Conservation (phyloP, 2,329 filamentous ascomycete genomes). For the Ramularia collo-cygni region DNA sequence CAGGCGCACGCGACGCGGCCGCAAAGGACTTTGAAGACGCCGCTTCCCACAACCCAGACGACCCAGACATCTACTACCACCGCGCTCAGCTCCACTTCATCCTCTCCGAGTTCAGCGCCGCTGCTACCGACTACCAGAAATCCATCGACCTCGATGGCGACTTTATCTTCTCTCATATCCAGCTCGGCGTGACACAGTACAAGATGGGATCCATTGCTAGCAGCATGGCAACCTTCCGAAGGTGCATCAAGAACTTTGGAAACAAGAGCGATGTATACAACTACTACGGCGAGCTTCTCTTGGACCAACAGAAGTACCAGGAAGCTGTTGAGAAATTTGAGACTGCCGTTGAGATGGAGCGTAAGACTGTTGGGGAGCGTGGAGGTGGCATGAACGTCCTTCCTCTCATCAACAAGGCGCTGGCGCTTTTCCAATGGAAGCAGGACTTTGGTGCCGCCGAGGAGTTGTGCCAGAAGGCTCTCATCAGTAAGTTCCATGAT, state of each 20-base stretch:
- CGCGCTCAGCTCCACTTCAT: conserved; percentile 98
- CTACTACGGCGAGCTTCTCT: conserved; percentile 94
- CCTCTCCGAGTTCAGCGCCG: conserved; percentile 83
- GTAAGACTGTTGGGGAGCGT: conserved; percentile 62
- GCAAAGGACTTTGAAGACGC: conserved; percentile 82
- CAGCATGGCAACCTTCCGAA: conserved; percentile 95
- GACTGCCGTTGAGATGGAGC: conserved; percentile 97
- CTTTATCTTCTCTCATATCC: conserved; percentile 99
- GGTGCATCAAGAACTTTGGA: conserved; percentile 97
- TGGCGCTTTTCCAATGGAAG: conserved; percentile 97
- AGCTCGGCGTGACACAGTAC: conserved; percentile 98
- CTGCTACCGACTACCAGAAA: conserved; percentile 98
- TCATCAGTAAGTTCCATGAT: conserved; percentile 69
- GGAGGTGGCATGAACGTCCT: conserved; percentile 96
- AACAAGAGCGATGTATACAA: conserved; percentile 98
- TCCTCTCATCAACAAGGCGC: conserved; percentile 95
- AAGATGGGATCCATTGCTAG: conserved; percentile 98
- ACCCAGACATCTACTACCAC: conserved; percentile 98
- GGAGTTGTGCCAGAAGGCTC: conserved; percentile 91
- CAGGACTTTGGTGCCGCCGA: conserved; percentile 92
- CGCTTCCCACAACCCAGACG: conserved; percentile 73
- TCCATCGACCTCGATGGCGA: conserved; percentile 92
- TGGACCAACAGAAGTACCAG: conserved; percentile 92
- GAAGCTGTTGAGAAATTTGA: conserved; percentile 98
- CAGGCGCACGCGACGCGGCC: conserved; percentile 77